Evolutionary conservation across 192 early-diverging fungal genomes (phyloP), one percentile per base, ranked within the genome.

Genomic region (Backusella liffmaniae): DNA sequence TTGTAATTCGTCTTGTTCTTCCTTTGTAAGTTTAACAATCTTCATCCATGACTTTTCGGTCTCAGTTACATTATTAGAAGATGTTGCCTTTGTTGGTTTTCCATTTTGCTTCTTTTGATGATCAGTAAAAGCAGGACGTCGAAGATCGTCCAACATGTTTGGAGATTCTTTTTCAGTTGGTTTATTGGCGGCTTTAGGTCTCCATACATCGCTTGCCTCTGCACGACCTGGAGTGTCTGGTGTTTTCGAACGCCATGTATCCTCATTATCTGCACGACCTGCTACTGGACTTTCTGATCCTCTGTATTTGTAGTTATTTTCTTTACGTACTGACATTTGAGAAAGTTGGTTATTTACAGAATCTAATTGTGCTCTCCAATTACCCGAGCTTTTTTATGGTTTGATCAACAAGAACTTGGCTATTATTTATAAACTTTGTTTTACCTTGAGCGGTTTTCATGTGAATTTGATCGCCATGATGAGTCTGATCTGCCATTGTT

Each of bases 11-110:
- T 84, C 86, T 71, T 83, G 84, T 72, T 90, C 87, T 70, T 87
- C 82, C 42, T 87, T 86, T n/a, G 89, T 84, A 70, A 91, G 77
- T 34, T 91, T 88, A 12, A 91, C 83, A 10, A 91, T 81, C 51
- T 90, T 89, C 78, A 91, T 87, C 74, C 90, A 88, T 35, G 88
- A 80, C 73, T 91, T 89, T 29, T 89, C 86, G 8, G 69, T 67
- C 26, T 62, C 56, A 4, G 56, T 62, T 29, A 62, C 56, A 29
- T 62, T 62, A 62, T 62, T 62, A 29, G 56, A 62, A 62, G 56
- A 6, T 6, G 46, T 2, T 62, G 56, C 26, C 26, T 62, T 62
- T 62, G 23, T 29, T 62, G 23, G 1, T 29, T 62, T 62, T 23
- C 26, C 26, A 29, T 29, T 62, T 3, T 29, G 18, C 21, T 29